Conservation (phyloP, 345 rosid species). For the Acer saccharum region DNA sequence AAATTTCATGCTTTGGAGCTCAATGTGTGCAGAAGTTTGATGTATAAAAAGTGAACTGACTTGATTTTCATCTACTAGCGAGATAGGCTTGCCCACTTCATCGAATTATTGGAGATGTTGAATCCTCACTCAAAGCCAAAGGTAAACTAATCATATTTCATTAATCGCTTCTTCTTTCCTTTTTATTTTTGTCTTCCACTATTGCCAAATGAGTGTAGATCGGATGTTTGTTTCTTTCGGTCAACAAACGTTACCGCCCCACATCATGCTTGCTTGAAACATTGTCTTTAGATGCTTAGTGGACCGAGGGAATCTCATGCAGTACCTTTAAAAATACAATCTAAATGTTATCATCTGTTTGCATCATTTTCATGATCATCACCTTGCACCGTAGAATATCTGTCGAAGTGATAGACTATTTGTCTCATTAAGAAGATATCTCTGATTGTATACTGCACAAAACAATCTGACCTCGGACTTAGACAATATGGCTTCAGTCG, state of each 20-base stretch:
- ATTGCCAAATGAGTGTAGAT: not conserved
- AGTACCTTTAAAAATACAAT: not conserved
- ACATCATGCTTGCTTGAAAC: not conserved
- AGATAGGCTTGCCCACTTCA: constrained; percentile 75
- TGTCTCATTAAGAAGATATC: not conserved
- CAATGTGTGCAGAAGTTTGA: not conserved
- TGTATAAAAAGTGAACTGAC: constrained; percentile 23
- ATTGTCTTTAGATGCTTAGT: not conserved
- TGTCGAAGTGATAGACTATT: not conserved
- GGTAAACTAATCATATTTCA: constrained; percentile 39
- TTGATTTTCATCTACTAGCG: constrained; percentile 47
- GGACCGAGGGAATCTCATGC: not conserved
- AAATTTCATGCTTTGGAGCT: not conserved
- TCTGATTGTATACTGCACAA: no score
- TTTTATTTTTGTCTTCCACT: not conserved
- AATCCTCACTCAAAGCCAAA: constrained; percentile 81
- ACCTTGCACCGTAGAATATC: no score
- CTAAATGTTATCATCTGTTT: no score
- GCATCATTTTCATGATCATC: no score
- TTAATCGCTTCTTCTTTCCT: not conserved
- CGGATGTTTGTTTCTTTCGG: not conserved
- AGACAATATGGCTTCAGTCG: no score
- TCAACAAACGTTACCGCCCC: no score
- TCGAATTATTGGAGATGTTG: constrained; percentile 92
- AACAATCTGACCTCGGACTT: no score